Evolutionary conservation across 192 early-diverging fungal genomes (phyloP), one percentile per base, ranked within the genome.

Genomic region (Spinellus fusiger): DNA sequence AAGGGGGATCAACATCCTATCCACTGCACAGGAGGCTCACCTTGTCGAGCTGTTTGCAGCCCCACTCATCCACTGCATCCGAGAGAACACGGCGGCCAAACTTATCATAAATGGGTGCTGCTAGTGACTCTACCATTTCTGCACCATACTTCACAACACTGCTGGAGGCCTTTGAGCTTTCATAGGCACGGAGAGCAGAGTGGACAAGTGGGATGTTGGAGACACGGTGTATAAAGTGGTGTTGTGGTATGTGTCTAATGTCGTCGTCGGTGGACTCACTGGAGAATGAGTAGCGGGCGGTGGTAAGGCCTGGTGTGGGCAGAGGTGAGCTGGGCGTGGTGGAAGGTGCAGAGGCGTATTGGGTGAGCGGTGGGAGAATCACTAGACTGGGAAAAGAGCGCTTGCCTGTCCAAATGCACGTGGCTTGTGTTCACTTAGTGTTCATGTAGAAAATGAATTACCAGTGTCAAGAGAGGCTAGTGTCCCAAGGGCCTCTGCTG

Each of bases 71-170:
- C 31, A 90, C 70, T 20, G 77, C 77, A 13, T 22, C 27, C 3
- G 49, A 51, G 1, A 51, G 49, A 13, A 18, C 56, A 4, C 70
- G 76, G 28, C 56, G 56, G 22, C 57, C 87, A n/a, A 95, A 75
- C 34, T 84, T 89, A 48, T 84, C 85, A 55, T 86, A 81, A 15
- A 95, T 81, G 16, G 88, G 86, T 61, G 82, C 76, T 61, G 85
- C 83, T 65, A 91, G 77, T 10, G 82, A 85, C 64, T 93, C 93
- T 22, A 93, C 83, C 62, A 85, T 85, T 59, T 86, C 83, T 16
- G 85, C 86, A 26, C 86, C 85, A 68, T 83, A 85, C 70, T 85
- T 86, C 22, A 88, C 71, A 25, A 84, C 77, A 65, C 73, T 54
- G 65, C 62, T 74, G 33, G 76, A 80, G 54, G 85, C 73, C 65